Evolutionary conservation across 768 basidiomycete species (phyloP).

Genomic region (Rhizopogon vulgaris): DNA sequence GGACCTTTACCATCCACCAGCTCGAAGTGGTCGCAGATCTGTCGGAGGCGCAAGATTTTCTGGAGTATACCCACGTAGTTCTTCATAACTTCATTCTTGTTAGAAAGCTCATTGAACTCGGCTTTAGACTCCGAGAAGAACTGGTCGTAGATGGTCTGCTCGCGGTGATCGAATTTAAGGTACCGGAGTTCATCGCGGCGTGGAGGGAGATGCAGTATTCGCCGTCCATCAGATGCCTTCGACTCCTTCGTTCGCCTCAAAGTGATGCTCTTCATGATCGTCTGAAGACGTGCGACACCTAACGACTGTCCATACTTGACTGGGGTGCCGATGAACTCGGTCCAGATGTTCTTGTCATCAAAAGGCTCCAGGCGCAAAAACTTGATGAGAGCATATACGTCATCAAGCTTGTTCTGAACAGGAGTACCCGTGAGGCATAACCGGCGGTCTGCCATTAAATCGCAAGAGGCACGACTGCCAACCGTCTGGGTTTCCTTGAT

Average conservation of each 20-base stretch:
- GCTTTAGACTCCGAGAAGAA: slow-evolving; percentile 89
- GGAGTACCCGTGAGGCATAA: slow-evolving; percentile 97
- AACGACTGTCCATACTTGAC: slow-evolving; percentile 89
- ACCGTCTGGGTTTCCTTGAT: slow-evolving; percentile 97
- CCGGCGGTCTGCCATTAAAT: slow-evolving; percentile 88
- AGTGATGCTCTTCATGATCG: slow-evolving; percentile 95
- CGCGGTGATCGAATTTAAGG: slow-evolving; percentile 77
- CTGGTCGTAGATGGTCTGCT: slow-evolving; percentile 80
- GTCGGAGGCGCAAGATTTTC: slow-evolving; percentile 91
- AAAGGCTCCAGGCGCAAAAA: slow-evolving; percentile 90
- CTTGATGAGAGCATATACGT: slow-evolving; percentile 95
- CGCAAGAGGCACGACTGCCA: slow-evolving; percentile 91
- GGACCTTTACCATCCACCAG: slow-evolving; percentile 69
- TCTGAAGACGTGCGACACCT: slow-evolving; percentile 90
- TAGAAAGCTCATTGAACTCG: slow-evolving; percentile 81
- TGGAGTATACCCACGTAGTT: slow-evolving; percentile 97
- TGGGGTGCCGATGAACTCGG: slow-evolving; percentile 85
- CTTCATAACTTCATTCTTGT: slow-evolving; percentile 93
- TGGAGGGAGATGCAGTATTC: slow-evolving; percentile 82
- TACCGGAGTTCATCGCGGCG: slow-evolving; percentile 84
- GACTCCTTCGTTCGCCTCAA: slow-evolving; percentile 95
- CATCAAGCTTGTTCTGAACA: slow-evolving; percentile 98
- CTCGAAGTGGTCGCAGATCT: slow-evolving; percentile 96
- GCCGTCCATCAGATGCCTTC: slow-evolving; percentile 71
- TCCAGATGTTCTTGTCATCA: slow-evolving; percentile 91